Percentiles rank a stretch among this genome's conserved stretches.
Evolutionary conservation across 2,329 filamentous ascomycete species (phyloP).

Genomic region (Hypoxylon sp.): DNA sequence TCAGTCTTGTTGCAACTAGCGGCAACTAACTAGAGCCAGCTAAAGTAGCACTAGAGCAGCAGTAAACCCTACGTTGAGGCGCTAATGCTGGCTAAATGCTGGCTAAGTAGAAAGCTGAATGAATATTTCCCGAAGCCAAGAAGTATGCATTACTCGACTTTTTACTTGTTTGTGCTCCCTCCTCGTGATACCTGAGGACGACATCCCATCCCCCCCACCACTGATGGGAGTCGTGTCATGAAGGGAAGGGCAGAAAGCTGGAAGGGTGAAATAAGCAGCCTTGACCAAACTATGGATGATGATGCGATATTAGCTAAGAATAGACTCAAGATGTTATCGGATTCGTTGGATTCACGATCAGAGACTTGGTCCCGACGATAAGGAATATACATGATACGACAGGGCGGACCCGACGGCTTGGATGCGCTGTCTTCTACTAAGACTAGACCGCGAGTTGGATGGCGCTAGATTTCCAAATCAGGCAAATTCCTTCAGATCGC

Average conservation of each 20-base stretch:
- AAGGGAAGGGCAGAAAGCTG: neutral
- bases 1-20: constrained; percentile 39
- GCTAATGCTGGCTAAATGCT: neutral
- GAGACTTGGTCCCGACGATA: constrained; percentile 4
- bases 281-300: constrained; percentile 11
- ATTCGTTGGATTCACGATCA: constrained; percentile 15
- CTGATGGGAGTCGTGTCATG: neutral
- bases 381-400: constrained; percentile 25
- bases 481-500: constrained; percentile 35
- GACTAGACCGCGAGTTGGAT: constrained; percentile 16
- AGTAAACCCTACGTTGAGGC: constrained; percentile 28
- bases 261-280: neutral
- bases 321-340: constrained; percentile 18
- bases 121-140: constrained; percentile 37
- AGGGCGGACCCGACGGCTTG: constrained; percentile 33
- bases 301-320: constrained; percentile 27
- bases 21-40: constrained; percentile 23
- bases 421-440: constrained; percentile 25
- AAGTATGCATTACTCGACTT: constrained; percentile 5
- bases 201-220: neutral
- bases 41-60: constrained; percentile 23
- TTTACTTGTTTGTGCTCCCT: constrained; percentile 15
- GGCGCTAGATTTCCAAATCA: constrained; percentile 20
- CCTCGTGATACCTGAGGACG: constrained; percentile 7
- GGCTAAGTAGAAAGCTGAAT: constrained; percentile 28